Evolutionary conservation across 2,329 filamentous ascomycete genomes (phyloP).

Genomic region (Colletotrichum filicis): DNA sequence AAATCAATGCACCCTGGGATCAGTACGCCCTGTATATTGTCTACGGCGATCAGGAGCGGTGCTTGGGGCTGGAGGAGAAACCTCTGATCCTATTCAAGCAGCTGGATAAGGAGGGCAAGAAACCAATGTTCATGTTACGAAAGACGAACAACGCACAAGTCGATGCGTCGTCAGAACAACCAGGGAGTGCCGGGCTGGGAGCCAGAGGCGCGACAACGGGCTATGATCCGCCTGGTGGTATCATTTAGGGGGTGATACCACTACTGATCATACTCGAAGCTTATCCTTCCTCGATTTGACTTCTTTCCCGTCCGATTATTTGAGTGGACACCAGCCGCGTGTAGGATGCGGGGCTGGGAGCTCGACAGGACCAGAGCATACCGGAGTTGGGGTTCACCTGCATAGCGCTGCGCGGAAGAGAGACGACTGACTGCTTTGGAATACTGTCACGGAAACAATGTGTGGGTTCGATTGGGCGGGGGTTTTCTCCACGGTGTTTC

Average conservation of each 20-base stretch:
- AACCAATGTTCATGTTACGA: constrained; percentile 99
- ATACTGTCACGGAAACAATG: constrained; percentile 29
- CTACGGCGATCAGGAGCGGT: constrained; percentile 97
- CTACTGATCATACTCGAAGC: constrained; percentile 28
- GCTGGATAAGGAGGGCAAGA: constrained; percentile 94
- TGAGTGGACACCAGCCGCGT: constrained; percentile 13
- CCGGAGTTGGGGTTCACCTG: constrained; percentile 34
- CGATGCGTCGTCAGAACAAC: constrained; percentile 56
- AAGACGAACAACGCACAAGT: constrained; percentile 67
- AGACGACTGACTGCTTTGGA: constrained; percentile 31
- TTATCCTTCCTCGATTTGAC: constrained; percentile 25
- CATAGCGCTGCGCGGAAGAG: constrained; percentile 34
- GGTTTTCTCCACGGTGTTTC: constrained; percentile 28
- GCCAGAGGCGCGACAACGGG: constrained; percentile 56
- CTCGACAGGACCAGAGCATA: constrained; percentile 27
- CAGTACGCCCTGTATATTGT: constrained; percentile 99
- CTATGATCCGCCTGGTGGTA: constrained; percentile 70
- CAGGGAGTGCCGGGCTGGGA: constrained; percentile 63
- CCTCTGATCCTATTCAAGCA: constrained; percentile 97
- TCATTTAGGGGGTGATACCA: constrained; percentile 55
- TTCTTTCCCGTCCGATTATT: constrained; percentile 13
- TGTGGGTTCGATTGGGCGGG: constrained; percentile 25
- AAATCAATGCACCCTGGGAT: constrained; percentile 97
- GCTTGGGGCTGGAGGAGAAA: constrained; percentile 90
- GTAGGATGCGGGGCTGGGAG: constrained; percentile 20